Conservation (phyloP, 2,329 filamentous ascomycete genomes). For the Arthrinium phaeospermum region DNA sequence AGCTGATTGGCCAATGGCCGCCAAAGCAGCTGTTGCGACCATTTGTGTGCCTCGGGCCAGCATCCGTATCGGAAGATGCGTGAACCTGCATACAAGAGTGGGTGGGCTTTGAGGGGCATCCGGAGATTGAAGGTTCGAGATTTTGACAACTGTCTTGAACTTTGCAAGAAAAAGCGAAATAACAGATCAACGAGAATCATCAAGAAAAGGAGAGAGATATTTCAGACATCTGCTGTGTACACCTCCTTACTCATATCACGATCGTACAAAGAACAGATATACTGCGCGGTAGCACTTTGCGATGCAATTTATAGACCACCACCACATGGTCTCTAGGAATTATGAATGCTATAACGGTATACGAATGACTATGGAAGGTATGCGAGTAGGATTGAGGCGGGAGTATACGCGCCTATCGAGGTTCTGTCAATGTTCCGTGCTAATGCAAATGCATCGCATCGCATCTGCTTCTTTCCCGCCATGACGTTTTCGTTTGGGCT, state of each 20-base stretch:
- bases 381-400: not conserved
- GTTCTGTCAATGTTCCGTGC: not conserved
- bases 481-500: not conserved
- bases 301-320: not conserved
- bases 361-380: not conserved
- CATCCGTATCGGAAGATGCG: not conserved
- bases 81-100: slow-evolving; percentile 13
- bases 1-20: slow-evolving; percentile 9
- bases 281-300: not conserved
- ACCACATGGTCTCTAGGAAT: not conserved
- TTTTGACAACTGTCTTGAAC: slow-evolving; percentile 17
- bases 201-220: not conserved
- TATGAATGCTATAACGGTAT: too few species aligned
- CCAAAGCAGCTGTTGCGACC: not conserved
- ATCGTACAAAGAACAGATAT: not conserved
- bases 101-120: slow-evolving; percentile 13
- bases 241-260: not conserved
- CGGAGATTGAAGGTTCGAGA: slow-evolving; percentile 14
- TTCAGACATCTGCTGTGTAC: slow-evolving; percentile 3
- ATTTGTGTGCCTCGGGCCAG: not conserved
- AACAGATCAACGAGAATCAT: not conserved
- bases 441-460: slow-evolving; percentile 5
- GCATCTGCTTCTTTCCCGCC: slow-evolving; percentile 6
- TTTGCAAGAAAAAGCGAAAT: not conserved
- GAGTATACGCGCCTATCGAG: not conserved